phyloP scores from a whole-genome alignment of 345 rosid species.

The Gossypium rotundifolium region DNA sequence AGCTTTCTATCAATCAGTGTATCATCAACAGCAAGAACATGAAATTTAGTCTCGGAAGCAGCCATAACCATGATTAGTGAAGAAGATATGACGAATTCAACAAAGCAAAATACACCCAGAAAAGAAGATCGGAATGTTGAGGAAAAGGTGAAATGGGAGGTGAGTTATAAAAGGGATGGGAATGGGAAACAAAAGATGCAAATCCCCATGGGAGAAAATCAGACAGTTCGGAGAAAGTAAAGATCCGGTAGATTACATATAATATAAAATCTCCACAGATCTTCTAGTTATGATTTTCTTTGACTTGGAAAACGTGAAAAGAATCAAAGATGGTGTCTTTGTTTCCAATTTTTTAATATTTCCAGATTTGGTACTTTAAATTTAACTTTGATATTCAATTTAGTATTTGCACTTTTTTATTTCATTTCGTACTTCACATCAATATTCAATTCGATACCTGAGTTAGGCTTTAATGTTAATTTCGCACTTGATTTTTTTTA shows the following conservation, averaged over 20 bases:
- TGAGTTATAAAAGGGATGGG: constrained; percentile 26
- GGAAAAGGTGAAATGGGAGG: not conserved
- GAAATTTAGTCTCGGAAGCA: constrained; percentile 52
- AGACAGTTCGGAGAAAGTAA: constrained; percentile 63
- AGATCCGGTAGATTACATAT: constrained; percentile 45
- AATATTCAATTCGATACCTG: too few relatives aligned
- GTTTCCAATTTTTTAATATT: not conserved
- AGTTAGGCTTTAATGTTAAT: too few relatives aligned
- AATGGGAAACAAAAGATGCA: constrained; percentile 3
- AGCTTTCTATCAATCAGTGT: constrained; percentile 67
- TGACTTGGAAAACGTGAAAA: constrained; percentile 44
- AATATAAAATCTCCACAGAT: constrained; percentile 41
- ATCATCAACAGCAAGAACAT: constrained; percentile 95
- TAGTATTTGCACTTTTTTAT: too few relatives aligned
- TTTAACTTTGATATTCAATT: too few relatives aligned
- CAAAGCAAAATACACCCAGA: not conserved
- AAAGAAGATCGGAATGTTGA: not conserved
- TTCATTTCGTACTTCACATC: too few relatives aligned
- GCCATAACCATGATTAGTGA: constrained; percentile 22
- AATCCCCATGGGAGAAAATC: constrained; percentile 31
- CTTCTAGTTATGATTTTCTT: constrained; percentile 38
- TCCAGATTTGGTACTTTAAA: not conserved
- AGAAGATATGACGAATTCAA: not conserved
- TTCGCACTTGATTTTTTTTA: too few relatives aligned
- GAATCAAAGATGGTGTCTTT: constrained; percentile 15